Conservation (phyloP, 2,329 filamentous ascomycete genomes). For the Diaporthe capsici region DNA sequence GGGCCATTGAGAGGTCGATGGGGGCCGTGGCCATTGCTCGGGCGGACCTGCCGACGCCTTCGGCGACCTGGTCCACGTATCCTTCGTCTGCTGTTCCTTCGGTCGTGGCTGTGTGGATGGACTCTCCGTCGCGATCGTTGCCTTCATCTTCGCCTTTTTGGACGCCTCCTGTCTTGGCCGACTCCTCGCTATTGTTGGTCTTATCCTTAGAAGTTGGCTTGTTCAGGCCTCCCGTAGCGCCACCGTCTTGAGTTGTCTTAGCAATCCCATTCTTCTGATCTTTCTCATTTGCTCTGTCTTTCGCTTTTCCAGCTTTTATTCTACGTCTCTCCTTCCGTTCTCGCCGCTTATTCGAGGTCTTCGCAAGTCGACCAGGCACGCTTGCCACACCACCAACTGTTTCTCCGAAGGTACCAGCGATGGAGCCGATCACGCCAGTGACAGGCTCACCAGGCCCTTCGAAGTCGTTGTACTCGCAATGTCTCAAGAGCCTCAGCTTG, state of each 20-base stretch:
- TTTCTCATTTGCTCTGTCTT: constrained; percentile 35
- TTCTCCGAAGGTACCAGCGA: constrained; percentile 71
- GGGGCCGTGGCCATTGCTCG: constrained; percentile 69
- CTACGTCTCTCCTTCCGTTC: constrained; percentile 56
- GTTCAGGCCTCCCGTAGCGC: neutral
- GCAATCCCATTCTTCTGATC: constrained; percentile 43
- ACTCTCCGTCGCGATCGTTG: constrained; percentile 32
- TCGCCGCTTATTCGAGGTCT: constrained; percentile 68
- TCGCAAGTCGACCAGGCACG: constrained; percentile 73
- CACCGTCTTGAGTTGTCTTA: constrained; percentile 19
- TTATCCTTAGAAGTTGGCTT: constrained; percentile 37
- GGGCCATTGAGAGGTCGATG: constrained; percentile 71
- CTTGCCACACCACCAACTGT: constrained; percentile 74
- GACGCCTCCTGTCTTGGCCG: constrained; percentile 1
- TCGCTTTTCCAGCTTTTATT: constrained; percentile 36
- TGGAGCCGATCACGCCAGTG: constrained; percentile 73
- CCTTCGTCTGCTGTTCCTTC: constrained; percentile 53
- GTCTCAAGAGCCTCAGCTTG: constrained; percentile 73
- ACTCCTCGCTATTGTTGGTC: neutral
- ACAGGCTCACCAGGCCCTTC: constrained; percentile 82
- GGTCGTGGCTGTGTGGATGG: constrained; percentile 46
- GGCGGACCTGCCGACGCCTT: constrained; percentile 65
- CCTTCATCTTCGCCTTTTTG: constrained; percentile 15
- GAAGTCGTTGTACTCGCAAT: constrained; percentile 83
- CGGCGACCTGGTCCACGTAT: constrained; percentile 65